Evolutionary conservation across 768 basidiomycete species (phyloP), one percentile per base, ranked within the genome.

Genomic region (Lepiota subincarnata): DNA sequence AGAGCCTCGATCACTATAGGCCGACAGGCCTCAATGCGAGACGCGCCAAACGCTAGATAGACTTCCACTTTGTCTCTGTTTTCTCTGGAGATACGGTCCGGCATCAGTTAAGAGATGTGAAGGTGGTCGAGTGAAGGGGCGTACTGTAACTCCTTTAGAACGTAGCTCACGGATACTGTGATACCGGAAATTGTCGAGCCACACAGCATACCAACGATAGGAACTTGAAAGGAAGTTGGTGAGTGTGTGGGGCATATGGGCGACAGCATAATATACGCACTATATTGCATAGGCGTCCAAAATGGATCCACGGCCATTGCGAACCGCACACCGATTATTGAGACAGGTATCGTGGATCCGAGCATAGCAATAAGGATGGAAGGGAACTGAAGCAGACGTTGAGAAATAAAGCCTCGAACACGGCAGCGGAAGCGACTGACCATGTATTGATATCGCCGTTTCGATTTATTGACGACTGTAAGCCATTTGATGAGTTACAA

Each of bases 41-140:
- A 83, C 0, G 91, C 93, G 1, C 92, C 92, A 55, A 92, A 90
- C 0, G 92, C 86, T 20, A 95, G 82, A 58, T 89, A 87, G 31
- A 82, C 86, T 66, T 96, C 93, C 1, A 92, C 79, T 63, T 89
- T 92, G 67, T 94, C 92, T 22, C 77, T 69, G 63, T 91, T 93
- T 55, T 93, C 92, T 55, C 87, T 90, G 55, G 5, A 49, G 10
- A 3, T 20, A 37, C 14, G 10, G 2, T 35, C 10, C 35, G 18
- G 20, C 6, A 42, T 49, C n/a, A 36, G 12, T 12, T 12, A 31
- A 20, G 24, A 19, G 39, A 31, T 13, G 54, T 18, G 16, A 46
- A 41, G 1, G 36, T 24, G 16, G 55, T 12, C 24, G 1, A 36
- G 73, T 8, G 7, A 31, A 31, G 7, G 7, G 7, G 6, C 84